Conservation (phyloP, 306 rosid genomes). For the Oxytropis ochrocephala region DNA sequence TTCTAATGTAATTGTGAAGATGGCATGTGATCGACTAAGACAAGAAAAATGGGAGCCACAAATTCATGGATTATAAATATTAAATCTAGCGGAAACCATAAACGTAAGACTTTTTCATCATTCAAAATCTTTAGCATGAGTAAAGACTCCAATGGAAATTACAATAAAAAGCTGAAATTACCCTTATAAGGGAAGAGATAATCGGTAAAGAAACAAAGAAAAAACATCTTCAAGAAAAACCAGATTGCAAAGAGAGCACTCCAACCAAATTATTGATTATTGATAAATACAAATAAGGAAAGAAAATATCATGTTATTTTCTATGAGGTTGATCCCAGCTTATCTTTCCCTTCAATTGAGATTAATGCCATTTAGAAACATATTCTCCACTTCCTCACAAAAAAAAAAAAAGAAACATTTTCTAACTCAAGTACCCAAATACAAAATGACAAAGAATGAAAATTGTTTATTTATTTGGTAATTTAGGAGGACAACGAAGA, state of each 20-base stretch:
- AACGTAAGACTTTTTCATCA: conserved; percentile 3
- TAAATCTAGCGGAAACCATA: conserved; percentile 7
- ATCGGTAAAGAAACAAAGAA: not conserved
- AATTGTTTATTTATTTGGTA: not conserved
- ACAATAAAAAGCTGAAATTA: not conserved
- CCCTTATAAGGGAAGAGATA: not conserved
- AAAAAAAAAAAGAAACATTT: conserved; percentile 4
- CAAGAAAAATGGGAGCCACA: conserved; percentile 27
- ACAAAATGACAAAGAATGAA: not conserved
- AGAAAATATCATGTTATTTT: conserved; percentile 4
- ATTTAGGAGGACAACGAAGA: conserved; percentile 6
- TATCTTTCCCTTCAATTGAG: not conserved
- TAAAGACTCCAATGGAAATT: conserved; percentile 15
- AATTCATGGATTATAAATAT: conserved; percentile 24
- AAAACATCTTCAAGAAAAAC: conserved; percentile 9
- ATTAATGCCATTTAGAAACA: not conserved
- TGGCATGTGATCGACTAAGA: conserved; percentile 84
- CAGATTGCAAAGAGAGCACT: conserved; percentile 4
- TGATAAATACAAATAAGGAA: conserved; percentile 1
- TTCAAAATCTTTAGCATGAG: conserved; percentile 9
- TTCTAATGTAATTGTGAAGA: conserved; percentile 79
- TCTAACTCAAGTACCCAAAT: not conserved
- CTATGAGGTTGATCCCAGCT: not conserved
- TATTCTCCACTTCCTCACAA: not conserved
- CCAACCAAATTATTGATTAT: conserved; percentile 1